Percentiles rank a stretch among this genome's conserved stretches.
Evolutionary conservation across 2,329 filamentous ascomycete genomes (phyloP).

Genomic region (Ophiocordyceps polyrhachis-furcata): DNA sequence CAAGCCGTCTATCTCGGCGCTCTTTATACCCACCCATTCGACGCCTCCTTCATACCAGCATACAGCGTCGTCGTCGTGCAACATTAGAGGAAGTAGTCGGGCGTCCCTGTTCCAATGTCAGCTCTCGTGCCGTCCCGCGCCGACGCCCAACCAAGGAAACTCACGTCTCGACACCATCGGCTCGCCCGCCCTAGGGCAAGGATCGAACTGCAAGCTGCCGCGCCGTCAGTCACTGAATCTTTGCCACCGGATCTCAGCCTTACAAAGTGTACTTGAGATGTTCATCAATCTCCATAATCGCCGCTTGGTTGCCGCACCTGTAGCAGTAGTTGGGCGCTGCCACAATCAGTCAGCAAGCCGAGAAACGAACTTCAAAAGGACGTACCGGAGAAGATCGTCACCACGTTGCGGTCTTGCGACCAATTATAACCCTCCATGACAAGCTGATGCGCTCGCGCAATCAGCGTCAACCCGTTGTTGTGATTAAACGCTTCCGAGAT

Average conservation of each 20-base stretch:
- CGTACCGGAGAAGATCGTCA: slow-evolving; percentile 91
- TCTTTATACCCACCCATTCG: slow-evolving; percentile 4
- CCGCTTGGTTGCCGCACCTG: slow-evolving; percentile 94
- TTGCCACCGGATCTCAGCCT: slow-evolving; percentile 19
- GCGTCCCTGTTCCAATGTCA: slow-evolving; percentile 39
- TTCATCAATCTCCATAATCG: slow-evolving; percentile 99
- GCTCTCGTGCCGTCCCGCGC: slow-evolving; percentile 2
- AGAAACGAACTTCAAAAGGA: slow-evolving; percentile 11
- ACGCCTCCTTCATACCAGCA: slow-evolving; percentile 1
- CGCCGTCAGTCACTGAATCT: background rate
- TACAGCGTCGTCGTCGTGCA: background rate
- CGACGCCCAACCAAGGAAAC: slow-evolving; percentile 9
- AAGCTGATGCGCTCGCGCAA: slow-evolving; percentile 90
- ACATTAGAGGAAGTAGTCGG: slow-evolving; percentile 91
- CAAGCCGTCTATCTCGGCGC: slow-evolving; percentile 2
- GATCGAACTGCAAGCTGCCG: slow-evolving; percentile 89
- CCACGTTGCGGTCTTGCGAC: slow-evolving; percentile 95
- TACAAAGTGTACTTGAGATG: slow-evolving; percentile 99
- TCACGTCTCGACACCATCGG: slow-evolving; percentile 92
- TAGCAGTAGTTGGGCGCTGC: slow-evolving; percentile 89
- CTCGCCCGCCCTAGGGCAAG: slow-evolving; percentile 89
- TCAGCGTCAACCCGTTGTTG: slow-evolving; percentile 91
- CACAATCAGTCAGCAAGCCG: slow-evolving; percentile 3
- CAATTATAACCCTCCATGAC: slow-evolving; percentile 99
- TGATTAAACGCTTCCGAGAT: slow-evolving; percentile 99